These are phyloP conservation scores for Fomitopsis pulvina DNA, from an alignment of 768 basidiomycete genomes.

Conservation along the genomic window DNA sequence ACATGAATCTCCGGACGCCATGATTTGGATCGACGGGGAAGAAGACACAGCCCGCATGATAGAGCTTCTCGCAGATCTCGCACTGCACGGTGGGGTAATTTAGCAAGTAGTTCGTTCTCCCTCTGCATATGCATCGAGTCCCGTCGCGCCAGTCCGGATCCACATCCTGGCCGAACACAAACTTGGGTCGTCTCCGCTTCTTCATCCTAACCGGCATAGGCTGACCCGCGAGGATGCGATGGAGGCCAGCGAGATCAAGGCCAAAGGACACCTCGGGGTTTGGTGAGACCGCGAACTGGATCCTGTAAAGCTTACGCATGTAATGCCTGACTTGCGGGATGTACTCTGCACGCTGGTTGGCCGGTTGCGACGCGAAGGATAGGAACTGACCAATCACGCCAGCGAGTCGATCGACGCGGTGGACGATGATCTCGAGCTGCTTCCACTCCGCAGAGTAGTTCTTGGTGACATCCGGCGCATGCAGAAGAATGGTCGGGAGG, in stretches of 20 bases:
- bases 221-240: slow-evolving; percentile 71
- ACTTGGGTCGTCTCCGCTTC: slow-evolving; percentile 57
- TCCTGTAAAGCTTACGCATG: slow-evolving; percentile 86
- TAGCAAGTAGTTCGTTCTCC: slow-evolving; percentile 53
- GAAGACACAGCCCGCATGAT: slow-evolving; percentile 75
- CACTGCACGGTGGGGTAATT: slow-evolving; percentile 62
- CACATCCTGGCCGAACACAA: slow-evolving; percentile 71
- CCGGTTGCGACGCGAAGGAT: slow-evolving; percentile 58
- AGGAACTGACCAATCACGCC: slow-evolving; percentile 76
- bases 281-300: slow-evolving; percentile 84
- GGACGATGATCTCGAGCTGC: slow-evolving; percentile 73
- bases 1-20: slow-evolving; percentile 41
- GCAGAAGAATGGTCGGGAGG: slow-evolving; percentile 60
- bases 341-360: slow-evolving; percentile 69
- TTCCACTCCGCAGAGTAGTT: slow-evolving; percentile 78
- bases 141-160: slow-evolving; percentile 69
- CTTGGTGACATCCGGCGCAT: slow-evolving; percentile 74
- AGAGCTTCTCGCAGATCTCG: slow-evolving; percentile 55
- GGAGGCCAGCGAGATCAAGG: slow-evolving; percentile 74
- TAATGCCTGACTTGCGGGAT: slow-evolving; percentile 83
- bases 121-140: slow-evolving; percentile 78
- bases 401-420: slow-evolving; percentile 70
- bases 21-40: slow-evolving; percentile 42
- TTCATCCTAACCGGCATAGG: slow-evolving; percentile 41
- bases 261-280: slow-evolving; percentile 78